phyloP scores from a whole-genome alignment of 2,329 filamentous ascomycete genomes.

The Beauveria sp. region DNA sequence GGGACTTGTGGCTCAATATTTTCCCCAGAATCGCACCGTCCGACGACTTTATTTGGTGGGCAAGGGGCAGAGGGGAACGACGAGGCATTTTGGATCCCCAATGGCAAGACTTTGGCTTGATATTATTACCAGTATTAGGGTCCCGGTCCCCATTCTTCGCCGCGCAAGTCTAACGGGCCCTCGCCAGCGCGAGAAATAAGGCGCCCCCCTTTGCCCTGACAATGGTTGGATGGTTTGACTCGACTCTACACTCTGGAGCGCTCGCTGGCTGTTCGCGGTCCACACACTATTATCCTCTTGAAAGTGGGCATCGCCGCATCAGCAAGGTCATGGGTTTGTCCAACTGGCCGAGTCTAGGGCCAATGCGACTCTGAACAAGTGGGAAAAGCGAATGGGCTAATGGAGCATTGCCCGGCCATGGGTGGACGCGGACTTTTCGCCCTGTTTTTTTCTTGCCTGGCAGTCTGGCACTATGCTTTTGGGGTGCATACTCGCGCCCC shows the following conservation, averaged over 20 bases:
- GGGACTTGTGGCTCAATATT: neutral
- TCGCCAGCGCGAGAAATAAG: neutral
- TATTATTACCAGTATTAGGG: too few species aligned
- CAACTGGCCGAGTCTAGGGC: too few species aligned
- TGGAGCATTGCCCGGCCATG: too few species aligned
- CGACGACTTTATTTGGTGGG: conserved; percentile 6
- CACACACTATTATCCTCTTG: neutral
- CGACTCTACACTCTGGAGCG: neutral
- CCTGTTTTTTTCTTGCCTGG: neutral
- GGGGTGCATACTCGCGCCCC: too few species aligned
- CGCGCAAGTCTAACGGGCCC: conserved; percentile 1
- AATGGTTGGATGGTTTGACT: neutral
- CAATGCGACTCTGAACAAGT: neutral
- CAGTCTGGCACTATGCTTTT: too few species aligned
- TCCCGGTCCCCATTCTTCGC: neutral
- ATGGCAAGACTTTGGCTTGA: too few species aligned
- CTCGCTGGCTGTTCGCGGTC: neutral
- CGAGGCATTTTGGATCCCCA: conserved; percentile 5
- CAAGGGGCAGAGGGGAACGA: neutral
- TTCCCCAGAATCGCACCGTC: conserved; percentile 1
- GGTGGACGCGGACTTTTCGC: neutral
- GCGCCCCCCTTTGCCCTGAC: neutral
- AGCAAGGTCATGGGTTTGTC: neutral
- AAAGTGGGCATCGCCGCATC: neutral
- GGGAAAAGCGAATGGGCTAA: neutral